These are phyloP conservation scores for Fusarium scirpi DNA, from an alignment of 2,329 filamentous ascomycete genomes.

Conservation along the genomic window DNA sequence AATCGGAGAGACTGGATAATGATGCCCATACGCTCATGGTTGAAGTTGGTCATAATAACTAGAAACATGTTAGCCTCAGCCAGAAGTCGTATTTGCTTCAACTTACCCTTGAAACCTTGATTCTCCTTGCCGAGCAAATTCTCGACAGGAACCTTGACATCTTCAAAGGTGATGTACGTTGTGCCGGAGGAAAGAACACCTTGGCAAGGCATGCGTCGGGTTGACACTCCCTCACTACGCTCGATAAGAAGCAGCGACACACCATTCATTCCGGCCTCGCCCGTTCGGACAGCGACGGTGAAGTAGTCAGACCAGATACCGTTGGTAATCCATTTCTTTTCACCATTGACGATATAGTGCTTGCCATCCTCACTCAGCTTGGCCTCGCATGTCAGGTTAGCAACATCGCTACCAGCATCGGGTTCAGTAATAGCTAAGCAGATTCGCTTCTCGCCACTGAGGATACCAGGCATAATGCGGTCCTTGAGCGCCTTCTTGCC, in stretches of 20 bases:
- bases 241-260: constrained; percentile 93
- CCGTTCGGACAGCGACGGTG: constrained; percentile 94
- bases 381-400: constrained; percentile 94
- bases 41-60: constrained; percentile 99
- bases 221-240: constrained; percentile 88
- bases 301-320: constrained; percentile 98
- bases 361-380: constrained; percentile 96
- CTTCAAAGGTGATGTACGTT: constrained; percentile 97
- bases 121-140: constrained; percentile 98
- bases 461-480: constrained; percentile 87
- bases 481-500: constrained; percentile 87
- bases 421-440: constrained; percentile 98
- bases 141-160: constrained; percentile 99
- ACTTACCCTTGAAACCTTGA: constrained; percentile 86
- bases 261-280: constrained; percentile 90
- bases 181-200: constrained; percentile 83
- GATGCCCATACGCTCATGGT: constrained; percentile 98
- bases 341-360: constrained; percentile 98
- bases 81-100: constrained; percentile 81
- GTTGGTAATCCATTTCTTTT: constrained; percentile 99
- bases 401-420: constrained; percentile 94
- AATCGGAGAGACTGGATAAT: constrained; percentile 98
- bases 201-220: constrained; percentile 97
- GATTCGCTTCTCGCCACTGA: constrained; percentile 95
- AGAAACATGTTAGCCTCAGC: constrained; percentile 52